Base-by-base conservation (phyloP, 352 stramenopile species). In the Phytophthora podocarpi region DNA sequence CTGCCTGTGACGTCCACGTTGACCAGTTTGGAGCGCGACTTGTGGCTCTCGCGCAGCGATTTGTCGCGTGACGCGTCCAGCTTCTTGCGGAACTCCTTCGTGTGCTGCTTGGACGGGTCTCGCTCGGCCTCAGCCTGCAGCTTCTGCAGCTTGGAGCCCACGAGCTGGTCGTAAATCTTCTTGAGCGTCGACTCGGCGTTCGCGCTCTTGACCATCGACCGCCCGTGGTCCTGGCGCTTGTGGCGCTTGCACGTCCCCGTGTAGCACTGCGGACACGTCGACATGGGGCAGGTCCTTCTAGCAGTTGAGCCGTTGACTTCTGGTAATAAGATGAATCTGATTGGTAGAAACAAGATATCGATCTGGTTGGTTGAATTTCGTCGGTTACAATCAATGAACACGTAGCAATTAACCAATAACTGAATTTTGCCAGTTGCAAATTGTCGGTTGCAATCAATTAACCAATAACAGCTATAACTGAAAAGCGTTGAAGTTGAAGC, bases 181-280 rank as follows among this genome's bases (percentile, higher is more conserved):
- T 88, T 59, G 24, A 92, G 63, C 43, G 81, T 92, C 10, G 76
- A 71, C 61, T 89, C 67, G 26, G 80, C 69, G 56, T 87, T 83
- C 11, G 45, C 58, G 27, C 70, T 76, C 55, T 77, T 69, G 16
- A 81, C 64, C 28, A 71, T 57, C 23, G 77, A 90, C n/a, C 79
- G 79, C 27, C 80, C 83, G 59, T 90, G 70, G 52, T 92, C 83
- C 60, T 92, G 83, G 2, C 48, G 57, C 35, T 47, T 48, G 64
- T 92, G 83, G 28, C 81, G 78, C 50, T 70, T 72, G 69, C 83
- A 92, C 32, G 81, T 92, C 10, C 83, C 78, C 12, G 83, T 92
- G 67, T 89, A 92, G 76, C 83, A 92, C 59, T 92, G 83, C 41
- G 83, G 83, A 58, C 83, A 92, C 56, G 88, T 83, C 39, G 83